Evolutionary conservation across 106 monocot species (phyloP).

Genomic region (Dendrobium huoshanense): DNA sequence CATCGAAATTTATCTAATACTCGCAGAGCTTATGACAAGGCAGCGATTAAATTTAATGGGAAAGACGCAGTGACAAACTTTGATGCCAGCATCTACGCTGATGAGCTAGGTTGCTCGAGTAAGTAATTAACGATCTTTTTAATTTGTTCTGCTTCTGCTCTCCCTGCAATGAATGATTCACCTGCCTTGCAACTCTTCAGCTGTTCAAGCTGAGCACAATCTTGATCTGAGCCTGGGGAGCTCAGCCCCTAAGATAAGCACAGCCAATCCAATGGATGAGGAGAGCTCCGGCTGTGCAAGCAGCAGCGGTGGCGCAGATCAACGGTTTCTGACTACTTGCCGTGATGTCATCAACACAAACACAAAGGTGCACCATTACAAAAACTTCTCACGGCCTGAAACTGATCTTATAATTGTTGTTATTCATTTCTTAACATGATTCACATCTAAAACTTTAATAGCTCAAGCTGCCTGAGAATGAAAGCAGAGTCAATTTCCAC

Average conservation of each 20-base stretch:
- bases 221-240: constrained; percentile 69
- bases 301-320: constrained; percentile 13
- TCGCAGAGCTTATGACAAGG: constrained; percentile 76
- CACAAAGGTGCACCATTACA: neutral
- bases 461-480: constrained; percentile 1
- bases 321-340: constrained; percentile 14
- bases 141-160: neutral
- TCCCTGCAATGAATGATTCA: neutral
- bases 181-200: constrained; percentile 3
- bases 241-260: constrained; percentile 29
- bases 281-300: constrained; percentile 11
- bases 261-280: constrained; percentile 15
- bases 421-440: neutral
- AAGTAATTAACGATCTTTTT: neutral
- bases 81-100: constrained; percentile 42
- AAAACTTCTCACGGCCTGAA: neutral
- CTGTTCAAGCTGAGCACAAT: constrained; percentile 27
- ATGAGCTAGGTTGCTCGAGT: constrained; percentile 27
- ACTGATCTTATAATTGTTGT: neutral
- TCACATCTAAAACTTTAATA: neutral
- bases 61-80: constrained; percentile 81
- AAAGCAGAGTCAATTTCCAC: neutral
- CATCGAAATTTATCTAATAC: neutral
- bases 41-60: constrained; percentile 70
- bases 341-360: constrained; percentile 2